Evolutionary conservation across 495 filamentous ascomycete species (phyloP).

Genomic region (Penicillium malachiteum): DNA sequence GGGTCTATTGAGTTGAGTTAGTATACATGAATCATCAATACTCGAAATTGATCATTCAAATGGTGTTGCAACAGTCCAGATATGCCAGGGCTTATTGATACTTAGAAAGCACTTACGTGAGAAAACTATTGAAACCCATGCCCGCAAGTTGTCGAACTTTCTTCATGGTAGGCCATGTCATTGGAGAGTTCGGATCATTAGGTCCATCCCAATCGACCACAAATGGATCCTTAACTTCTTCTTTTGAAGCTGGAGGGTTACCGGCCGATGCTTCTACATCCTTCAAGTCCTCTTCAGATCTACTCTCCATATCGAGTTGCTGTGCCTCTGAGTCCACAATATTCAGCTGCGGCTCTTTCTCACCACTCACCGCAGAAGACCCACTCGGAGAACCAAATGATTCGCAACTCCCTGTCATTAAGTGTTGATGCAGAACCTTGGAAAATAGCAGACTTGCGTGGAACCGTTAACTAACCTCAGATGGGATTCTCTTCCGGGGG

Average conservation of each 20-base stretch:
- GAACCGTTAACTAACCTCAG: too few relatives aligned
- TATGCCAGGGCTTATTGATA: not conserved
- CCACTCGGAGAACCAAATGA: too few relatives aligned
- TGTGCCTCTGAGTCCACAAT: too few relatives aligned
- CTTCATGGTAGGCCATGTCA: not conserved
- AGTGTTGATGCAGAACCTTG: too few relatives aligned
- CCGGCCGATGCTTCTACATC: not conserved
- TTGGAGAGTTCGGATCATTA: not conserved
- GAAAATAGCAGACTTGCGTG: too few relatives aligned
- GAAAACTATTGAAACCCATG: not conserved
- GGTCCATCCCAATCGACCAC: not conserved
- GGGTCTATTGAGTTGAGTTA: not conserved
- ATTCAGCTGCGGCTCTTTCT: too few relatives aligned
- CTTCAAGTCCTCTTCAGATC: not conserved
- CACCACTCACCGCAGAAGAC: too few relatives aligned
- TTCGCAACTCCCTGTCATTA: too few relatives aligned
- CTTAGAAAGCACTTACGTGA: not conserved
- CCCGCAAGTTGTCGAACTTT: not conserved
- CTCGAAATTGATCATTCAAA: not conserved
- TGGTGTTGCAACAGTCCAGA: not conserved
- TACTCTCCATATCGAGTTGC: not conserved
- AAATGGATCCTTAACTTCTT: not conserved
- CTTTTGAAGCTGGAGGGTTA: not conserved
- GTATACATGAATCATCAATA: not conserved
- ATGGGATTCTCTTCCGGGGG: too few relatives aligned